Percentiles rank a stretch among this genome's conserved stretches.
Evolutionary conservation across 306 rosid genomes (phyloP).

Genomic region (Fragaria ananassa): DNA sequence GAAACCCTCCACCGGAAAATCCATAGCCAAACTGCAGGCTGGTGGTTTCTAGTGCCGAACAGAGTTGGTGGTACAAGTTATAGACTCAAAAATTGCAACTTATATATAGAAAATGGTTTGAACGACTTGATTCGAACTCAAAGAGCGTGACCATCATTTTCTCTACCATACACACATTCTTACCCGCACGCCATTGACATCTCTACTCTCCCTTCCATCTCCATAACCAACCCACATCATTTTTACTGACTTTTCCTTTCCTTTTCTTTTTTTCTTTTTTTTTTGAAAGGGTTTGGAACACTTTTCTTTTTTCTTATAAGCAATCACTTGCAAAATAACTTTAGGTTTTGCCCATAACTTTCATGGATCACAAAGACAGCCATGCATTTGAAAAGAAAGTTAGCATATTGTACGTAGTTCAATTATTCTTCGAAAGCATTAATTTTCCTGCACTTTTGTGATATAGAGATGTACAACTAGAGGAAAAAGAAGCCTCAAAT

Average conservation of each 20-base stretch:
- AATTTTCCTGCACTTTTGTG: background rate
- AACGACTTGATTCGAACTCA: slow-evolving; percentile 9
- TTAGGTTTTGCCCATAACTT: background rate
- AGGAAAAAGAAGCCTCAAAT: background rate
- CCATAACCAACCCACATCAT: slow-evolving; percentile 16
- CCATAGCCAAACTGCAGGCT: slow-evolving; percentile 16
- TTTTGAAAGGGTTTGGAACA: no score
- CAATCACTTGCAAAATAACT: background rate
- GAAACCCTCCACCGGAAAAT: background rate
- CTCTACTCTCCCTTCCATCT: slow-evolving; percentile 10
- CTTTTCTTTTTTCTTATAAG: background rate
- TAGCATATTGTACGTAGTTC: background rate
- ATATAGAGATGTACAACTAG: background rate
- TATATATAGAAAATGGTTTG: slow-evolving; percentile 8
- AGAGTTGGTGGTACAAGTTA: background rate
- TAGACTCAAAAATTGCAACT: background rate
- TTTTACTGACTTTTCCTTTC: background rate
- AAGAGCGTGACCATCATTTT: slow-evolving; percentile 39
- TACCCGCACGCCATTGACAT: slow-evolving; percentile 44
- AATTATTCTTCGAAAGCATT: background rate
- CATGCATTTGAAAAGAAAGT: background rate
- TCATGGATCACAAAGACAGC: background rate
- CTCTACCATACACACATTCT: slow-evolving; percentile 18
- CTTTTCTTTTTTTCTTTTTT: no score
- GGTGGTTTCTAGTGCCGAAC: background rate